Base-by-base conservation (phyloP, 2,329 filamentous ascomycete species). In the Epichloe aotearoae region DNA sequence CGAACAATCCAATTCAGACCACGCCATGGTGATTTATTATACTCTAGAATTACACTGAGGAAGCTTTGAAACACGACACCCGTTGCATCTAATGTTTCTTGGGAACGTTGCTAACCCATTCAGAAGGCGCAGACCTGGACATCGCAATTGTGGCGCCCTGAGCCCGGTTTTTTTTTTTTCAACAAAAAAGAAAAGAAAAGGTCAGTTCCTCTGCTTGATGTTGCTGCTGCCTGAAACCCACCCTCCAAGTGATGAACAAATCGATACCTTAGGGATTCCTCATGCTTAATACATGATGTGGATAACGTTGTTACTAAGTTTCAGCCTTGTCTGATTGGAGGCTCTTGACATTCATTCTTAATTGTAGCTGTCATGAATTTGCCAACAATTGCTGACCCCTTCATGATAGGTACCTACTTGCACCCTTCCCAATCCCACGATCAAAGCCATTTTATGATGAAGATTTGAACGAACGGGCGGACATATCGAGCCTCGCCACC, bases 391-490 rank as follows among this genome's bases (percentile, higher is more conserved):
- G 64, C 68, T 74, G 69, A 74, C 67, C 55, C 51, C 52, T 49
- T 53, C 58, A 57, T 55, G 59, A 61, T 59, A 78, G 74, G 73
- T 76, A 76, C 46, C 23, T 23, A 54, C 48, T 57, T 38, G 47
- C 33, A 38, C 12, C 34, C 36, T 30, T 20, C 26, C 34, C 48
- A 39, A 49, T 50, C 1, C 37, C 30, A 14, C 55, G 39, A 54
- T 38, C 46, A 46, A 37, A 43, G 52, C 56, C 62, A 68, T 66
- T 62, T 57, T 62, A 75, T 81, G 78, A 82, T 71, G 78, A 81
- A 75, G 69, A 68, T 67, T 80, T 81, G 77, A 80, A 81, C 78
- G 78, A 81, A 81, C 78, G 78, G 78, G 78, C 78, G 78, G 78
- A 80, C 78, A 81, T 78, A 77, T 70, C 68, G 76, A 79, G 75